Conservation (phyloP, 495 filamentous ascomycete species). For the Filosporella fistucella region DNA sequence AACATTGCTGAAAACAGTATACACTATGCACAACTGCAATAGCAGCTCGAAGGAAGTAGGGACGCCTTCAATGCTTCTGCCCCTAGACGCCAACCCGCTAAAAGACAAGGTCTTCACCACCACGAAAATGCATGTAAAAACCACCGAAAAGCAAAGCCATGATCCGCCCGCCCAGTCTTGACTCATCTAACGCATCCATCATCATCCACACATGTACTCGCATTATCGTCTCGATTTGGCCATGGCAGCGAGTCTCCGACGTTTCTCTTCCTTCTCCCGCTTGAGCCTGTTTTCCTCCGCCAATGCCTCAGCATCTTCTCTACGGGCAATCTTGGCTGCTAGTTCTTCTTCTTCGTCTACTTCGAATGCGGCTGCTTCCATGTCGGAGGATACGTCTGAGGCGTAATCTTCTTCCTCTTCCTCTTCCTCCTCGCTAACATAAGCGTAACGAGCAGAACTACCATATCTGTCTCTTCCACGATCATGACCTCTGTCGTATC, state of each 20-base stretch:
- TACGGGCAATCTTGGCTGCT: slow-evolving; percentile 40
- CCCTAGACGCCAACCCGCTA: slow-evolving; percentile 22
- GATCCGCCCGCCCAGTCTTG: not conserved
- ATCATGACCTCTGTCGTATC: slow-evolving; percentile 19
- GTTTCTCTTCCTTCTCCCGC: slow-evolving; percentile 27
- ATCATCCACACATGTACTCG: not conserved
- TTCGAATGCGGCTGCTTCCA: slow-evolving; percentile 57
- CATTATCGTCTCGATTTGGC: slow-evolving; percentile 18
- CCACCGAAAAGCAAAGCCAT: not conserved
- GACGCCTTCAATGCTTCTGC: slow-evolving; percentile 23
- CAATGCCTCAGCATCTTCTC: slow-evolving; percentile 42
- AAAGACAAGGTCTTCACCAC: not conserved
- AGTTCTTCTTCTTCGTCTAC: slow-evolving; percentile 54
- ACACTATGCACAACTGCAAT: not conserved
- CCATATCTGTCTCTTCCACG: slow-evolving; percentile 19
- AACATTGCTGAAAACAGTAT: too few species aligned
- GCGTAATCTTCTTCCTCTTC: slow-evolving; percentile 55
- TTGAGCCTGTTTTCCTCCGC: slow-evolving; percentile 35
- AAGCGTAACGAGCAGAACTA: slow-evolving; percentile 24
- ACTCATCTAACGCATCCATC: not conserved
- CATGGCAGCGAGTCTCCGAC: slow-evolving; percentile 21
- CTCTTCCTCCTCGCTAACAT: slow-evolving; percentile 35
- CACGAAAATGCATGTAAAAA: not conserved
- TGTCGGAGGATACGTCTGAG: slow-evolving; percentile 50
- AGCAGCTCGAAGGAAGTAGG: slow-evolving; percentile 2